Evolutionary conservation across 2,329 filamentous ascomycete species (phyloP).

Genomic region (Xylariaceae sp.): DNA sequence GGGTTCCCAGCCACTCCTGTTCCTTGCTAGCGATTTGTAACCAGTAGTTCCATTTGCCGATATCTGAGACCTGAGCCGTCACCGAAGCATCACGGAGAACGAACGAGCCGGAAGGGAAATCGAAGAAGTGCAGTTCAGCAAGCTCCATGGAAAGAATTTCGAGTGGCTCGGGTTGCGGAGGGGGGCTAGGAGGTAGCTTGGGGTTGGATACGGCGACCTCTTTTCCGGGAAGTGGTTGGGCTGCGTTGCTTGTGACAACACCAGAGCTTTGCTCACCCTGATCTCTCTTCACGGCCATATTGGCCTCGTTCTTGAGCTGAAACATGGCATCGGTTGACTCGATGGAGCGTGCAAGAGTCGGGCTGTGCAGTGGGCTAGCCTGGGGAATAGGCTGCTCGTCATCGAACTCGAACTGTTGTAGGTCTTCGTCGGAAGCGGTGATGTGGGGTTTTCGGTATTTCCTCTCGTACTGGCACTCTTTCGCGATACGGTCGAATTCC

Average conservation of each 20-base stretch:
- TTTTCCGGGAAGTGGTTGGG: conserved; percentile 31
- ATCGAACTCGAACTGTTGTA: conserved; percentile 77
- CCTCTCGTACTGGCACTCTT: conserved; percentile 96
- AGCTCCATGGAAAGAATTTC: conserved; percentile 72
- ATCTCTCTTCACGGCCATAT: conserved; percentile 44
- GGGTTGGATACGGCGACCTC: conserved; percentile 5
- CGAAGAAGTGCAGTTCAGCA: conserved; percentile 89
- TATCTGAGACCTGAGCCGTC: conserved; percentile 75
- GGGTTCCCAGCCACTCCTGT: conserved; percentile 81
- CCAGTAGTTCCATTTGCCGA: conserved; percentile 94
- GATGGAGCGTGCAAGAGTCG: conserved; percentile 50
- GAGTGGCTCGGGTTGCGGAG: conserved; percentile 63
- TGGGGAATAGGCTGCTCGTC: conserved; percentile 60
- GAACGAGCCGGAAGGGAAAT: conserved; percentile 83
- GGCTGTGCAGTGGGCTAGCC: conserved; percentile 59
- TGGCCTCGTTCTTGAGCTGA: conserved; percentile 44
- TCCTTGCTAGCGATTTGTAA: conserved; percentile 75
- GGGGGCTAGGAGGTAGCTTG: conserved; percentile 46
- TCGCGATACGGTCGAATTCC: conserved; percentile 76
- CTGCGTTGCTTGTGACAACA: conserved; percentile 27
- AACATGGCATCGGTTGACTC: conserved; percentile 57
- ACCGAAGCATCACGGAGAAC: conserved; percentile 72
- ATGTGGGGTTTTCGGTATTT: conserved; percentile 81
- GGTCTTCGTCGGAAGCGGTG: conserved; percentile 75
- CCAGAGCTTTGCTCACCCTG: conserved; percentile 10